Evolutionary conservation across 2,329 filamentous ascomycete genomes (phyloP), one percentile per base, ranked within the genome.

Genomic region (Epichloe aotearoae): DNA sequence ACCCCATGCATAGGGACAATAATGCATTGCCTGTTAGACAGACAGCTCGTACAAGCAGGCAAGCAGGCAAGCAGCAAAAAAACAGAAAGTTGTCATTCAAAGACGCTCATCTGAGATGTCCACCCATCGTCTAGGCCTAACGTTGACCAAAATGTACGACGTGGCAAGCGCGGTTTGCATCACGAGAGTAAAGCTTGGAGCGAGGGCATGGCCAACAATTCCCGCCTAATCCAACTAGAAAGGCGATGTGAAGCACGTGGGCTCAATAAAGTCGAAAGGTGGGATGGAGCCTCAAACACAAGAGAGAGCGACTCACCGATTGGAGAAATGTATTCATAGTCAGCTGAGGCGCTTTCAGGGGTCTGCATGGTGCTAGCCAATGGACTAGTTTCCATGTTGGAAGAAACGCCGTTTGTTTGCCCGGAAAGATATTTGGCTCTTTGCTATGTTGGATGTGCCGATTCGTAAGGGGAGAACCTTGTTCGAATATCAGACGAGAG

Each of bases 241-340:
- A 48, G 58, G 61, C 60, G 56, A 58, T 64, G 68, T 63, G 62
- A 54, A 59, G 69, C 70, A 76, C 75, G 70, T 69, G 69, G 64
- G 62, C 58, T 36, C 39, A 11, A 17, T n/a, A 8, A 26, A 44
- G 33, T 39, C 17, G 34, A 19, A 15, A 41, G 40, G 23, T 30
- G 37, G 23, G 47, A 23, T n/a, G 39, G 37, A 48, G 47, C 8
- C 30, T 30, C 17, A 17, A 45, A 33, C 12, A 26, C 26, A 37
- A 20, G 34, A 30, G 41, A 46, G n/a, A 19, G 37, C 36, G 41
- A 68, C 76, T 73, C 66, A 79, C 76, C 76, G 66, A 79, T 75
- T 64, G 76, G 76, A 59, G 67, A 69, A 57, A 79, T 69, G 66
- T 72, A 75, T 55, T 67, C 63, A 52, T 62, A 60, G 56, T 61